A percentile compares a stretch with the other conserved stretches of the same genome.
Evolutionary conservation across 1,284 basidiomycete species (phyloP).

Genomic region (Ganoderma boninense): DNA sequence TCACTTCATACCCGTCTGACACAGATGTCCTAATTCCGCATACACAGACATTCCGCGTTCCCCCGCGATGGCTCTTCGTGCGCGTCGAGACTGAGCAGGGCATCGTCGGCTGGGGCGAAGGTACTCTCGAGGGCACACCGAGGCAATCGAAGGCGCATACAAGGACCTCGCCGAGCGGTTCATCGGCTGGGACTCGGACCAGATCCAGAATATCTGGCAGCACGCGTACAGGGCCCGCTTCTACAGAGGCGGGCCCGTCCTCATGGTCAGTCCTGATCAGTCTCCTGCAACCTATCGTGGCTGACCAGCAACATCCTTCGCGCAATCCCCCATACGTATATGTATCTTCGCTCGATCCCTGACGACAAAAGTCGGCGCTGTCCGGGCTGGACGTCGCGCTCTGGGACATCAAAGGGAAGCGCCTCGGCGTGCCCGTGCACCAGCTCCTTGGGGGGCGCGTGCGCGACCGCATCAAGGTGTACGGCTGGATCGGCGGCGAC

Average conservation of each 20-base stretch:
- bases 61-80: conserved; percentile 82
- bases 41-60: conserved; percentile 69
- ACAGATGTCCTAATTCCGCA: neutral
- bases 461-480: conserved; percentile 63
- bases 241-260: conserved; percentile 77
- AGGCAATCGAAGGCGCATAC: conserved; percentile 80
- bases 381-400: conserved; percentile 64
- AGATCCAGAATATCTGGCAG: conserved; percentile 79
- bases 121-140: conserved; percentile 74
- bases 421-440: conserved; percentile 78
- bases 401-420: conserved; percentile 85
- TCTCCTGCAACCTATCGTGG: neutral
- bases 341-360: neutral
- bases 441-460: conserved; percentile 81
- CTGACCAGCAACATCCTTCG: neutral
- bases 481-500: conserved; percentile 81
- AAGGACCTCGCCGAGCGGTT: conserved; percentile 70
- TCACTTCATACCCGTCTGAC: neutral
- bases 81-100: conserved; percentile 75
- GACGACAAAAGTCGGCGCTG: conserved; percentile 53
- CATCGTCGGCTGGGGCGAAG: conserved; percentile 77
- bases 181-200: conserved; percentile 72
- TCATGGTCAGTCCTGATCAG: conserved; percentile 58
- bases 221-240: conserved; percentile 73
- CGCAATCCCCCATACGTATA: no score